Evolutionary conservation across 139 green algal species (phyloP).

Genomic region (Microglena sp.): DNA sequence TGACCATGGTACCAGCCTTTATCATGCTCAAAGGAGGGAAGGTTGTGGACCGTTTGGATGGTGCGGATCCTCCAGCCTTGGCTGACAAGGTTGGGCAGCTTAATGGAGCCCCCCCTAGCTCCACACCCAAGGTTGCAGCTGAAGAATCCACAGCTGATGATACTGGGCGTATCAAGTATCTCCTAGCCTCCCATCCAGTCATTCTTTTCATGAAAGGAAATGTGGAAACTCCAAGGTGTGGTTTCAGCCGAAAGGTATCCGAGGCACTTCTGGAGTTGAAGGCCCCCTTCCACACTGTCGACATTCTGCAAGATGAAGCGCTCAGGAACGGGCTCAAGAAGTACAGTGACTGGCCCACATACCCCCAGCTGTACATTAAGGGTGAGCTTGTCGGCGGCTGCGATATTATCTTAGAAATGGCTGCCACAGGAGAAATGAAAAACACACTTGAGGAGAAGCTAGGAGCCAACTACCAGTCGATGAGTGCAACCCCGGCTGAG

Average conservation of each 20-base stretch:
- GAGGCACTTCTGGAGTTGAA: slow-evolving; percentile 35
- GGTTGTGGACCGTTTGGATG: slow-evolving; percentile 60
- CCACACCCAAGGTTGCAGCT: slow-evolving; percentile 5
- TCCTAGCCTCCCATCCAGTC: slow-evolving; percentile 42
- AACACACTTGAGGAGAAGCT: slow-evolving; percentile 26
- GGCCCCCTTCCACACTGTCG: slow-evolving; percentile 31
- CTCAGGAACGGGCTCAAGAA: slow-evolving; percentile 71
- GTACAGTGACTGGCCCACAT: slow-evolving; percentile 77
- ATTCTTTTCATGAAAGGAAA: slow-evolving; percentile 86
- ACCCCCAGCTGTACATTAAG: slow-evolving; percentile 76
- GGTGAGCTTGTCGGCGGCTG: slow-evolving; percentile 76
- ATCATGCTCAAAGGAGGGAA: slow-evolving; percentile 31
- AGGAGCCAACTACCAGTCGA: slow-evolving; percentile 3
- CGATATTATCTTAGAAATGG: slow-evolving; percentile 77
- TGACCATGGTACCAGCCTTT: slow-evolving; percentile 72
- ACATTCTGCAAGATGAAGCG: slow-evolving; percentile 69
- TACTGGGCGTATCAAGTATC: slow-evolving; percentile 37
- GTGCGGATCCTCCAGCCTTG: slow-evolving; percentile 58
- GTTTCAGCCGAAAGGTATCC: slow-evolving; percentile 74
- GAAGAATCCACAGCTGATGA: slow-evolving; percentile 16
- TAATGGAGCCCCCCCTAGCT: not conserved
- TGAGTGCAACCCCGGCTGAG: not conserved
- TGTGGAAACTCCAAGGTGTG: slow-evolving; percentile 65
- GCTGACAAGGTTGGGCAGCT: slow-evolving; percentile 38
- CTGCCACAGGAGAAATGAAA: slow-evolving; percentile 30